These are phyloP conservation scores for Parasitella parasitica DNA, from an alignment of 371 early-diverging fungal species.

Conservation along the genomic window DNA sequence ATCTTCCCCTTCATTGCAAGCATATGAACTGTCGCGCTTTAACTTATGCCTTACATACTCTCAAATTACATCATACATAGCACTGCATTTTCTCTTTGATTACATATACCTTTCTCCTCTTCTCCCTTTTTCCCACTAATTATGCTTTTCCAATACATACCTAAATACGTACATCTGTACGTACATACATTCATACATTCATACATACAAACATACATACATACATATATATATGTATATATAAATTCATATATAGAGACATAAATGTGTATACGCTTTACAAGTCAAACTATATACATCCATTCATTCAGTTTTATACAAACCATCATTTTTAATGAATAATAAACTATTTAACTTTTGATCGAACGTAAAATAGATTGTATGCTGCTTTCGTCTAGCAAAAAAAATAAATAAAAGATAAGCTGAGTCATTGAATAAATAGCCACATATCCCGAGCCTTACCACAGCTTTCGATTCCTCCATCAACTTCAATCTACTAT, in stretches of 20 bases:
- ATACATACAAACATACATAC: neutral
- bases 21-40: neutral
- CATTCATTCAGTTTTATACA: neutral
- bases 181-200: neutral
- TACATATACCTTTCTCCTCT: neutral
- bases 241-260: neutral
- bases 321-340: neutral
- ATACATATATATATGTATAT: neutral
- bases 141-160: neutral
- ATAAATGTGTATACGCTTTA: neutral
- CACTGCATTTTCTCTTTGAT: neutral
- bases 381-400: slow-evolving; percentile 36
- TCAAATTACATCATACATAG: neutral
- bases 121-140: neutral
- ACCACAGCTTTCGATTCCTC: slow-evolving; percentile 65
- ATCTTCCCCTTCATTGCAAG: neutral
- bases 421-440: slow-evolving; percentile 47
- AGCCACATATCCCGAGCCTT: too few relatives aligned
- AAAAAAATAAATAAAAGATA: neutral
- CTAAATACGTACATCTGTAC: neutral
- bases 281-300: neutral
- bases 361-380: slow-evolving; percentile 34
- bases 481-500: slow-evolving; percentile 75
- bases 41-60: neutral
- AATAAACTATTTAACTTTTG: slow-evolving; percentile 23